Percentiles rank a stretch among this genome's conserved stretches.
These are phyloP conservation scores for Colletotrichum abscissum DNA, from an alignment of 2,329 filamentous ascomycete species.

Conservation along the genomic window DNA sequence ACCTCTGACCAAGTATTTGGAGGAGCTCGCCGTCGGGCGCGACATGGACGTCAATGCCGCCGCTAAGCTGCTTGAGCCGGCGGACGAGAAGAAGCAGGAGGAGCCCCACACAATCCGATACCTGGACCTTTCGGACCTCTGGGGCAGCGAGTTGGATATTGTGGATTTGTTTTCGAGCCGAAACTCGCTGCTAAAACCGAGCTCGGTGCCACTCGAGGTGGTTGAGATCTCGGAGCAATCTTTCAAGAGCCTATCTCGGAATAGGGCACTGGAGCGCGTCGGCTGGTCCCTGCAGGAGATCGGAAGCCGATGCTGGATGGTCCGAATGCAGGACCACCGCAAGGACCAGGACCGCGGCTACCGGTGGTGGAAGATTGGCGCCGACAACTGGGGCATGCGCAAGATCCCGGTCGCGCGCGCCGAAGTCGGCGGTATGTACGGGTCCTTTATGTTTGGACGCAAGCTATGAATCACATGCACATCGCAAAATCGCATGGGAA, in stretches of 20 bases:
- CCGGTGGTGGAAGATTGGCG: constrained; percentile 85
- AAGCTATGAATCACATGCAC: constrained; percentile 55
- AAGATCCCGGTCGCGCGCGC: constrained; percentile 93
- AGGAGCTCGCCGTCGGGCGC: constrained; percentile 80
- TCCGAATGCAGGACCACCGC: constrained; percentile 58
- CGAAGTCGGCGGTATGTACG: constrained; percentile 95
- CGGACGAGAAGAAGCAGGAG: constrained; percentile 49
- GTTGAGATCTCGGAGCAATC: constrained; percentile 79
- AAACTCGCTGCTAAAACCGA: constrained; percentile 66
- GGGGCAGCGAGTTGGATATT: constrained; percentile 69
- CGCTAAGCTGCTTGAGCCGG: constrained; percentile 70
- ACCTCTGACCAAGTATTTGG: constrained; percentile 76
- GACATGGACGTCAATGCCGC: constrained; percentile 74
- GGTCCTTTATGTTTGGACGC: constrained; percentile 74
- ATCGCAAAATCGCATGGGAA: background rate
- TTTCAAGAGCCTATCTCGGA: constrained; percentile 72
- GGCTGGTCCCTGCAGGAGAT: constrained; percentile 81
- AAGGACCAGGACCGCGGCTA: constrained; percentile 66
- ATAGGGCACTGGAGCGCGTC: constrained; percentile 67
- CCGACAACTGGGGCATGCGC: constrained; percentile 85
- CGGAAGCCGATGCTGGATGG: constrained; percentile 74
- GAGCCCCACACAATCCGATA: constrained; percentile 74
- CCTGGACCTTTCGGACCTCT: constrained; percentile 80
- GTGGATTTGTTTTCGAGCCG: constrained; percentile 61
- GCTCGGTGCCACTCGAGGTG: constrained; percentile 78